Conservation (phyloP, 768 basidiomycete species). For the Leccinum truebloodii region DNA sequence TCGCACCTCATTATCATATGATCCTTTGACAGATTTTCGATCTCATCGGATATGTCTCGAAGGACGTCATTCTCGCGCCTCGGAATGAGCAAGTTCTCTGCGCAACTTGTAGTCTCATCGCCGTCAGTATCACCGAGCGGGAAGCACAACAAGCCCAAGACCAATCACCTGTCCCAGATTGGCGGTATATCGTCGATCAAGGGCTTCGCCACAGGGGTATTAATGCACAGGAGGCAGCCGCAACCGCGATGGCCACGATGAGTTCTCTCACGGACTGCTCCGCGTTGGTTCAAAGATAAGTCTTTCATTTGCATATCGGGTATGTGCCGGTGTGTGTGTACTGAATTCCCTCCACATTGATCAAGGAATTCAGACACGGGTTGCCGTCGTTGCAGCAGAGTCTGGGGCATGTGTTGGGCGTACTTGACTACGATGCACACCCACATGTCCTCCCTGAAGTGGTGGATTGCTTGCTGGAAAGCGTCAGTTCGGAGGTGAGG, state of each 20-base stretch:
- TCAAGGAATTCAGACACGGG: constrained; percentile 57
- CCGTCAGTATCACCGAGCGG: constrained; percentile 56
- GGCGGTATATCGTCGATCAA: constrained; percentile 69
- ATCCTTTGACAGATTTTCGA: constrained; percentile 57
- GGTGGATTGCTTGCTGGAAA: constrained; percentile 58
- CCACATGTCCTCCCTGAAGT: constrained; percentile 55
- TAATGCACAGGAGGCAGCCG: constrained; percentile 75
- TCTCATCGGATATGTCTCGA: constrained; percentile 56
- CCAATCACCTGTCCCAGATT: constrained; percentile 51
- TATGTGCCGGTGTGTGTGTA: constrained; percentile 14
- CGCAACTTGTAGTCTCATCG: constrained; percentile 72
- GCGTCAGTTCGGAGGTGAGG: constrained; percentile 57
- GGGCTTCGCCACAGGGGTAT: constrained; percentile 67
- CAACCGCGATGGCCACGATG: constrained; percentile 64
- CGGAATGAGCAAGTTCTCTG: constrained; percentile 72
- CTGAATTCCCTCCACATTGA: constrained; percentile 50
- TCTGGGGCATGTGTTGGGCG: constrained; percentile 67
- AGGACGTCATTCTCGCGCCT: constrained; percentile 58
- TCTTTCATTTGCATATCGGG: constrained; percentile 23
- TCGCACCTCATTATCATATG: constrained; percentile 6
- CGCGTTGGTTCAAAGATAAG: constrained; percentile 71
- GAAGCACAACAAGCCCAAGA: constrained; percentile 46
- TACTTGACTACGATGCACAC: constrained; percentile 61
- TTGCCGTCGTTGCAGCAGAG: constrained; percentile 66
- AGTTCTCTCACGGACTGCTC: constrained; percentile 72